Evolutionary conservation across 2,329 filamentous ascomycete species (phyloP).

Genomic region (Colletotrichum cuscutae): DNA sequence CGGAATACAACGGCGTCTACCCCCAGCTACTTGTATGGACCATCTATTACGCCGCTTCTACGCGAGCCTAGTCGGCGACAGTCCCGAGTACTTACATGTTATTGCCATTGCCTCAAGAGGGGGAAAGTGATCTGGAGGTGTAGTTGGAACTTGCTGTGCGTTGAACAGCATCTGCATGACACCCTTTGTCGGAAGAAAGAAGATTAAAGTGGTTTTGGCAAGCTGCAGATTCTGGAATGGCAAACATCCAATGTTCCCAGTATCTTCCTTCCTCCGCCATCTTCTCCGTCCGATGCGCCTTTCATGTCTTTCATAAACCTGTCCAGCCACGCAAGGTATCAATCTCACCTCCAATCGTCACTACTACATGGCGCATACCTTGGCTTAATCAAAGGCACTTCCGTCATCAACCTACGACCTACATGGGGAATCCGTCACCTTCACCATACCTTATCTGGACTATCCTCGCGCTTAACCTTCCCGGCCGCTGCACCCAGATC

Average conservation of each 20-base stretch:
- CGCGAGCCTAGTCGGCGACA: background rate
- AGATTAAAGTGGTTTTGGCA: background rate
- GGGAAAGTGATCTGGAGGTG: background rate
- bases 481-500: slow-evolving; percentile 3
- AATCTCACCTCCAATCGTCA: slow-evolving; percentile 6
- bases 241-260: background rate
- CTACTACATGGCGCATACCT: slow-evolving; percentile 7
- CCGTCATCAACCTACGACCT: background rate
- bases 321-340: slow-evolving; percentile 14
- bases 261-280: background rate
- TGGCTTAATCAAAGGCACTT: background rate
- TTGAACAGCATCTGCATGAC: background rate
- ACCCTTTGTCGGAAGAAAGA: background rate
- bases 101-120: background rate
- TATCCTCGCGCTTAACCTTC: slow-evolving; percentile 17
- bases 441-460: slow-evolving; percentile 26
- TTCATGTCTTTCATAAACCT: slow-evolving; percentile 2
- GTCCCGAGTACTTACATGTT: background rate
- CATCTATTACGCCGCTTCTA: background rate
- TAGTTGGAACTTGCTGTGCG: background rate
- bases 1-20: background rate
- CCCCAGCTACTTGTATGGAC: background rate
- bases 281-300: background rate
- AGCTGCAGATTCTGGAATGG: slow-evolving; percentile 7
- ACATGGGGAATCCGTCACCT: background rate